A percentile compares a stretch with the other conserved stretches of the same genome.
phyloP scores from a whole-genome alignment of 169 alveolate genomes.

The Perkinsus chesapeaki region DNA sequence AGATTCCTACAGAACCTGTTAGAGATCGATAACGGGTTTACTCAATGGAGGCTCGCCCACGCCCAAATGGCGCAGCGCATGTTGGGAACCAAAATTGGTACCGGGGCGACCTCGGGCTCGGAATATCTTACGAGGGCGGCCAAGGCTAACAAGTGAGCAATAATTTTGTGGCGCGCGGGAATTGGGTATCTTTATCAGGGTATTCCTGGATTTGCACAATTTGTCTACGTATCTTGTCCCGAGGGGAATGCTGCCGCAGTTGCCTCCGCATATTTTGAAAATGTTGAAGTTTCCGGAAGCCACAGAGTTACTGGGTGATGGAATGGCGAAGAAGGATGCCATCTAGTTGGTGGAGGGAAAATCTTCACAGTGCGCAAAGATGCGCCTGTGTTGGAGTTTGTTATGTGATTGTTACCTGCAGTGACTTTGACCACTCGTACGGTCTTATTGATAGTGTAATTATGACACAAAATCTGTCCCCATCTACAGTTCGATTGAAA shows the following conservation, averaged over 20 bases:
- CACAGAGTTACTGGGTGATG: not conserved
- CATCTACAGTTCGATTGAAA: too few relatives aligned
- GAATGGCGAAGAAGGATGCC: not conserved
- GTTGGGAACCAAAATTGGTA: slow-evolving; percentile 10
- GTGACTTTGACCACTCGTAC: too few relatives aligned
- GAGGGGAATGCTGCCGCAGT: not conserved
- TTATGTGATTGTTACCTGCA: too few relatives aligned
- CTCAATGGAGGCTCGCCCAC: not conserved
- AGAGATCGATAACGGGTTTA: slow-evolving; percentile 9
- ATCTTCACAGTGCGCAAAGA: not conserved
- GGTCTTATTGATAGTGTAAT: too few relatives aligned
- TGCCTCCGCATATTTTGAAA: slow-evolving; percentile 7
- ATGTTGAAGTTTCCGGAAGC: not conserved
- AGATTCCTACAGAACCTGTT: not conserved
- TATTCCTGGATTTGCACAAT: not conserved
- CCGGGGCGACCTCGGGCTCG: slow-evolving; percentile 11
- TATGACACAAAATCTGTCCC: too few relatives aligned
- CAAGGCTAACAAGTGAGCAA: not conserved
- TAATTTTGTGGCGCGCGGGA: not conserved
- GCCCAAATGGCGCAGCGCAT: slow-evolving; percentile 16
- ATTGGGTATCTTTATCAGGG: not conserved
- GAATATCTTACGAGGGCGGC: slow-evolving; percentile 10
- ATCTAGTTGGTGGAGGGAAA: not conserved
- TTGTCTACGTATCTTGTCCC: slow-evolving; percentile 12
- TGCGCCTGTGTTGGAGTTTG: too few relatives aligned